phyloP scores from a whole-genome alignment of 1,284 basidiomycete genomes.

The Heterobasidion parviporum region DNA sequence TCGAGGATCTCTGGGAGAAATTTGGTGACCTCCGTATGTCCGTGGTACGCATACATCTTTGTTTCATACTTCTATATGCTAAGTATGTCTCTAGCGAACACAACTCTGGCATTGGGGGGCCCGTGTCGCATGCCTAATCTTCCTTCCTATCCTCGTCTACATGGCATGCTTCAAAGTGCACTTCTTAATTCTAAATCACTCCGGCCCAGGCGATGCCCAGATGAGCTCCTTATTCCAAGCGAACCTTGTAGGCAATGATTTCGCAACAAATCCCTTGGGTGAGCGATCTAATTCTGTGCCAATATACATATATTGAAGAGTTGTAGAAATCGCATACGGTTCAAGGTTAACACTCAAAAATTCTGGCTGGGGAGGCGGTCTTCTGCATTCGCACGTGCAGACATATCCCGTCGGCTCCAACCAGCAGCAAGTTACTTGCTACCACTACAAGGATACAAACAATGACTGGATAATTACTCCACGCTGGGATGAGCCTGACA shows the following conservation, averaged over 20 bases:
- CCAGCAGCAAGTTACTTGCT: constrained; percentile 98
- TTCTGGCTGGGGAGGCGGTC: constrained; percentile 94
- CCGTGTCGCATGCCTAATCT: constrained; percentile 78
- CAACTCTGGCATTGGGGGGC: constrained; percentile 92
- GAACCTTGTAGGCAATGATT: constrained; percentile 93
- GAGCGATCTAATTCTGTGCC: constrained; percentile 13
- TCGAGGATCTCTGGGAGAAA: constrained; percentile 98
- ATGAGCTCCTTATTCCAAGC: constrained; percentile 99
- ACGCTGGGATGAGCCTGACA: constrained; percentile 65
- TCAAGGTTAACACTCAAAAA: constrained; percentile 94
- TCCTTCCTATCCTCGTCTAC: constrained; percentile 88
- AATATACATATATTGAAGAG: not conserved
- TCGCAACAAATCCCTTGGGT: constrained; percentile 81
- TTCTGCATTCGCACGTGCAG: constrained; percentile 95
- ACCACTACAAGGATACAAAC: constrained; percentile 98
- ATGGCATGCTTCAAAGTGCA: constrained; percentile 94
- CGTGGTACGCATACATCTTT: constrained; percentile 42
- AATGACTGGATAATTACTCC: constrained; percentile 88
- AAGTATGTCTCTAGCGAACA: constrained; percentile 40
- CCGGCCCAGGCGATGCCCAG: constrained; percentile 94
- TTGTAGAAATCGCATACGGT: constrained; percentile 79
- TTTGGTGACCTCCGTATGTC: constrained; percentile 95
- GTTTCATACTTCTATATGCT: constrained; percentile 6
- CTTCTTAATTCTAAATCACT: constrained; percentile 89
- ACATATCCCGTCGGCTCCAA: constrained; percentile 88